These are phyloP conservation scores for Tagetes patula DNA, from an alignment of 129 eudicot species.

Conservation along the genomic window DNA sequence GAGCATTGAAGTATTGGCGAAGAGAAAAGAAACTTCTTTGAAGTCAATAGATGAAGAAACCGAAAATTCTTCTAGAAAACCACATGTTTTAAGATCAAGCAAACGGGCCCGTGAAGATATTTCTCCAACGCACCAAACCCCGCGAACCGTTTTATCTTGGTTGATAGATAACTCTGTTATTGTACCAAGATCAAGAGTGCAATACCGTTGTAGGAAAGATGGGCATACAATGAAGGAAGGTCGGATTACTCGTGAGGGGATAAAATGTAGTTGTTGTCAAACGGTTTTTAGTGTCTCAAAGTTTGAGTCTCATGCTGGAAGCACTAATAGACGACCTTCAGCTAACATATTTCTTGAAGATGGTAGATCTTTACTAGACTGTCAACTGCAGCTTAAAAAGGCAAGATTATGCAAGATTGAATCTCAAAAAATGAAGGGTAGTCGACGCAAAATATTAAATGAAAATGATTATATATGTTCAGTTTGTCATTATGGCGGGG, in stretches of 20 bases:
- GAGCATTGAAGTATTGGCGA: conserved; percentile 13
- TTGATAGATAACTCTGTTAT: conserved; percentile 64
- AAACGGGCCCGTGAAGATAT: conserved; percentile 57
- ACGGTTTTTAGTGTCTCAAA: conserved; percentile 48
- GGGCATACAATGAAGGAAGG: conserved; percentile 53
- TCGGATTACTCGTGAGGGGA: conserved; percentile 70
- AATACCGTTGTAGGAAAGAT: conserved; percentile 47
- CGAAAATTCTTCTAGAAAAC: conserved; percentile 26
- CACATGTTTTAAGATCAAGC: conserved; percentile 59
- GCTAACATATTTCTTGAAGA: conserved; percentile 75
- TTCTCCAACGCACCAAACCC: conserved; percentile 45
- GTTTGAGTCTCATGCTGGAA: conserved; percentile 81
- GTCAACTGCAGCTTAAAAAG: conserved; percentile 59
- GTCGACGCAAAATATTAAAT: conserved; percentile 26
- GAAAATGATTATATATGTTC: conserved; percentile 75
- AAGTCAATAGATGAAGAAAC: conserved; percentile 24
- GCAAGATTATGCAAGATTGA: conserved; percentile 30
- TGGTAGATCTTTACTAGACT: conserved; percentile 71
- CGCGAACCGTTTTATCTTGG: conserved; percentile 75
- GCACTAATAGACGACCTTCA: conserved; percentile 50
- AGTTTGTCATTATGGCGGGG: conserved; percentile 84
- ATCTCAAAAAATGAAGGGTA: conserved; percentile 33
- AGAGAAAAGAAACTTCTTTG: conserved; percentile 24
- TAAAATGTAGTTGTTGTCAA: conserved; percentile 81
- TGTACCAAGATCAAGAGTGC: conserved; percentile 61